Evolutionary conservation across 2,329 filamentous ascomycete species (phyloP).

Genomic region (Ophiostoma himal-ulmi): DNA sequence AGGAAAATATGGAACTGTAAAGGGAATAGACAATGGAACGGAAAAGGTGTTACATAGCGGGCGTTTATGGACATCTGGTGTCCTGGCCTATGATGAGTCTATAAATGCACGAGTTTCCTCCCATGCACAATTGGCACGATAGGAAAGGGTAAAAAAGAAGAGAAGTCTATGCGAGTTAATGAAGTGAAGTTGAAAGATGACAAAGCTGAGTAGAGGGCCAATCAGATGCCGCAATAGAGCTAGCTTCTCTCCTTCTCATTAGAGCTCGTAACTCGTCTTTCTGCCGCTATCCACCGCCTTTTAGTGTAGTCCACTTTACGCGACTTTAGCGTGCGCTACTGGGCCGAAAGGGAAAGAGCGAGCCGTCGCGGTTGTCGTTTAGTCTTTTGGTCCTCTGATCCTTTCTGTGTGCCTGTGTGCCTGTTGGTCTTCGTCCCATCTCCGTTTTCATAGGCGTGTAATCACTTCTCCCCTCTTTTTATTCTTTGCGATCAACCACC

Average conservation of each 20-base stretch:
- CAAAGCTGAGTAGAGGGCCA: constrained; percentile 3
- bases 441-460: constrained; percentile 1
- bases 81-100: not conserved
- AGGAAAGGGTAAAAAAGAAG: not conserved
- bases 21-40: not conserved
- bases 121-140: not conserved
- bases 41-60: not conserved
- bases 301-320: constrained; percentile 22
- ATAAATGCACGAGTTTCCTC: not conserved
- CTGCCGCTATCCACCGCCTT: constrained; percentile 21
- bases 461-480: constrained; percentile 3
- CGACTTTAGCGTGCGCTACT: constrained; percentile 18
- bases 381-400: not conserved
- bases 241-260: not conserved
- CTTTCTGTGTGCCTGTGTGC: not conserved
- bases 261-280: constrained; percentile 13
- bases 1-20: constrained; percentile 2
- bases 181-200: not conserved
- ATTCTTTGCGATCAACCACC: not conserved
- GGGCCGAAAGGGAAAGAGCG: constrained; percentile 13
- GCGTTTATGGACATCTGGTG: not conserved
- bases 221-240: constrained; percentile 16
- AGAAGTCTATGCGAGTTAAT: not conserved
- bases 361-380: constrained; percentile 16
- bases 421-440: not conserved